These are phyloP conservation scores for Arthrocladium fulminans DNA, from an alignment of 2,329 filamentous ascomycete genomes.

Conservation along the genomic window DNA sequence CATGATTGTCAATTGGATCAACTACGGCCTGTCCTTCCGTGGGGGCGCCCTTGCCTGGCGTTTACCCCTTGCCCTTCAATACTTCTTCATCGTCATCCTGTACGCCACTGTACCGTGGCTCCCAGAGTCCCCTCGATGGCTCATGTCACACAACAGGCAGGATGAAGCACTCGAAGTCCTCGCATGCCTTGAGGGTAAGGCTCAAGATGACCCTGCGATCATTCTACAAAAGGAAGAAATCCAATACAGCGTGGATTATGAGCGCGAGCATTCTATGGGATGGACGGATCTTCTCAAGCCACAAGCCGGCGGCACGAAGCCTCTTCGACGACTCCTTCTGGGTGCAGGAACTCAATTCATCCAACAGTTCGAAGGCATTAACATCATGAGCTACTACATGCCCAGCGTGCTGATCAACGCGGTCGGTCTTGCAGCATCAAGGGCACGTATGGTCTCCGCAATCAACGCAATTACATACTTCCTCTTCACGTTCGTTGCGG, in stretches of 20 bases:
- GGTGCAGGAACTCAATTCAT: slow-evolving; percentile 48
- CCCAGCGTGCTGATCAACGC: slow-evolving; percentile 52
- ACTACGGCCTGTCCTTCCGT: slow-evolving; percentile 42
- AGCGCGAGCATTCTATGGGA: slow-evolving; percentile 41
- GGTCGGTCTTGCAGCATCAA: slow-evolving; percentile 45
- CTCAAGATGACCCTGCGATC: slow-evolving; percentile 38
- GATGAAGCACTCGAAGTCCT: slow-evolving; percentile 43
- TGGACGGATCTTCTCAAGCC: slow-evolving; percentile 44
- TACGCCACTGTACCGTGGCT: slow-evolving; percentile 40
- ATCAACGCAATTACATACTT: slow-evolving; percentile 46
- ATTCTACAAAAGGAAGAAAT: slow-evolving; percentile 39
- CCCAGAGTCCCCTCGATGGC: slow-evolving; percentile 40
- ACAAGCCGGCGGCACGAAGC: slow-evolving; percentile 41
- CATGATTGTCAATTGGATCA: slow-evolving; percentile 44
- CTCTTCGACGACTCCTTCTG: slow-evolving; percentile 43
- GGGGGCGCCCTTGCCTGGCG: slow-evolving; percentile 37
- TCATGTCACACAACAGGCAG: slow-evolving; percentile 36
- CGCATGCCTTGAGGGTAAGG: slow-evolving; percentile 40
- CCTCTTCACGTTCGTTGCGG: slow-evolving; percentile 39
- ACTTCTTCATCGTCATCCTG: slow-evolving; percentile 42
- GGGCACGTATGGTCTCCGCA: slow-evolving; percentile 48
- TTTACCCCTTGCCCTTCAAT: slow-evolving; percentile 41
- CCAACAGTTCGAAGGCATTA: slow-evolving; percentile 39
- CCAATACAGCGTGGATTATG: slow-evolving; percentile 41
- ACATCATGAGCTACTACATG: slow-evolving; percentile 40